These are phyloP conservation scores for Penicillium hesseltinei DNA, from an alignment of 2,329 filamentous ascomycete species.

Conservation along the genomic window DNA sequence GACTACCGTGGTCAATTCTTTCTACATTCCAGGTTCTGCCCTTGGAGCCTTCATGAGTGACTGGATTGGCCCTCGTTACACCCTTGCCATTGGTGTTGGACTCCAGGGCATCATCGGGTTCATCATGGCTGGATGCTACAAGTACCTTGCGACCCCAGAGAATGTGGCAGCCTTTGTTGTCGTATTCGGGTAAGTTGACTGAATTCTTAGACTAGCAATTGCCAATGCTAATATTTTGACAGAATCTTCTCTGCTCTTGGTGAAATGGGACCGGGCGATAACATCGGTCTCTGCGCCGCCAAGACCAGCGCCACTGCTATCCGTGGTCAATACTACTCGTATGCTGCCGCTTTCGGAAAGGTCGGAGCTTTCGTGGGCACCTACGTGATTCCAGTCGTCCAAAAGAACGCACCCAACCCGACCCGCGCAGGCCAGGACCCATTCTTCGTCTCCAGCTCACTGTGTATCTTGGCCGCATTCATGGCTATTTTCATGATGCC, in stretches of 20 bases:
- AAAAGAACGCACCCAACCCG: conserved; percentile 54
- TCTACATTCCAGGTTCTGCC: conserved; percentile 81
- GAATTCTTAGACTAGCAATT: not conserved
- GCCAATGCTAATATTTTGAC: not conserved
- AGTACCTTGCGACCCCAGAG: conserved; percentile 61
- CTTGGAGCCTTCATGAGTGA: conserved; percentile 75
- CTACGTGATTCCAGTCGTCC: conserved; percentile 74
- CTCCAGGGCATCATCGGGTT: conserved; percentile 78
- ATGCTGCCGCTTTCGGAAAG: conserved; percentile 48
- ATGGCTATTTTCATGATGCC: conserved; percentile 69
- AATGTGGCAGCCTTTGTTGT: conserved; percentile 75
- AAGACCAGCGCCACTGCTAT: conserved; percentile 87
- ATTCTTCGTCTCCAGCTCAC: conserved; percentile 76
- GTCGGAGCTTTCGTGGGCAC: conserved; percentile 75
- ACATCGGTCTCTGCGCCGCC: conserved; percentile 81
- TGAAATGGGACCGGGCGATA: conserved; percentile 83
- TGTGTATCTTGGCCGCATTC: conserved; percentile 73
- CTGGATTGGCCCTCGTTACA: conserved; percentile 72
- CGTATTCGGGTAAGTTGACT: conserved; percentile 60
- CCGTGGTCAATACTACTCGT: conserved; percentile 69
- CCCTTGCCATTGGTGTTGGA: conserved; percentile 67
- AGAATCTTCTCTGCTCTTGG: conserved; percentile 72
- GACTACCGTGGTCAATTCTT: conserved; percentile 84
- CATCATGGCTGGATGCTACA: conserved; percentile 81
- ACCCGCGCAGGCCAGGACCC: conserved; percentile 73